A percentile compares a stretch with the other conserved stretches of the same genome.
Evolutionary conservation across 1,284 basidiomycete genomes (phyloP).

Genomic region (Thecaphora frezii): DNA sequence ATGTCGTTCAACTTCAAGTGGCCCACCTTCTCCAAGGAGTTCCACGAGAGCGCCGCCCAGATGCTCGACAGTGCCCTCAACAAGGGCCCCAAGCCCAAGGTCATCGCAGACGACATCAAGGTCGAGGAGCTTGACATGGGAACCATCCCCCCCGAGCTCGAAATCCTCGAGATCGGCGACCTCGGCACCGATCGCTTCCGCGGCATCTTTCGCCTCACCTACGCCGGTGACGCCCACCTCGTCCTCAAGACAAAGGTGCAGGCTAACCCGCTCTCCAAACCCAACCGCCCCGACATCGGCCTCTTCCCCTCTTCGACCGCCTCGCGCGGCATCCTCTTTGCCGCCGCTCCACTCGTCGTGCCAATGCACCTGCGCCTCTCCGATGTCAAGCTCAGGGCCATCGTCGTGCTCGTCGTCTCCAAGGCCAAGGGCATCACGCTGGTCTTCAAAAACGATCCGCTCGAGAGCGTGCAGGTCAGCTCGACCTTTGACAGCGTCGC

Average conservation of each 20-base stretch:
- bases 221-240: conserved; percentile 92
- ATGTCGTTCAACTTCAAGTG: conserved; percentile 99
- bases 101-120: conserved; percentile 95
- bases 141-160: conserved; percentile 92
- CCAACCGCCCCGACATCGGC: conserved; percentile 32
- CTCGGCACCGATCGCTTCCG: conserved; percentile 92
- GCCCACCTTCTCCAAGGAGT: conserved; percentile 75
- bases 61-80: conserved; percentile 61
- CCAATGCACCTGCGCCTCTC: conserved; percentile 98
- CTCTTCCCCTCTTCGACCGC: conserved; percentile 45
- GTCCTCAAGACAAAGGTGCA: conserved; percentile 92
- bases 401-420: conserved; percentile 95
- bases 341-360: conserved; percentile 64
- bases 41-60: conserved; percentile 62
- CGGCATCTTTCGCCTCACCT: conserved; percentile 93
- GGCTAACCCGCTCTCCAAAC: conserved; percentile 85
- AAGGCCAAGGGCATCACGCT: conserved; percentile 94
- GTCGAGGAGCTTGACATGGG: conserved; percentile 98
- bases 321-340: conserved; percentile 54
- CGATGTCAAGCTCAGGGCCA: conserved; percentile 87
- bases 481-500: conserved; percentile 97
- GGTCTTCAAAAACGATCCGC: conserved; percentile 98
- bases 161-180: conserved; percentile 96
- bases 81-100: conserved; percentile 73
- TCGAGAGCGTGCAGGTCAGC: conserved; percentile 95